phyloP scores from a whole-genome alignment of 441 rosid genomes.

The Adansonia gregorii region DNA sequence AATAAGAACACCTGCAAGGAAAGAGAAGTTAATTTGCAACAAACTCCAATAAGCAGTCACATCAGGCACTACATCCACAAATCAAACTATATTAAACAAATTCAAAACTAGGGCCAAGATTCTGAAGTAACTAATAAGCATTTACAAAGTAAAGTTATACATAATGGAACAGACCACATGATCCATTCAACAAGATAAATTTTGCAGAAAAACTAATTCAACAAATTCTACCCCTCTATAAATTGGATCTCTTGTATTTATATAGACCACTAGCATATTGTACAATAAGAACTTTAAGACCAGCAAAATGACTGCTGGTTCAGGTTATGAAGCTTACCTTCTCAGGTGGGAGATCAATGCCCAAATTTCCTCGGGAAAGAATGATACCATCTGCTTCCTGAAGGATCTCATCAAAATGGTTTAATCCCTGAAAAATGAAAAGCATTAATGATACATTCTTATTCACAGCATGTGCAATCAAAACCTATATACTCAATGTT shows the following conservation, averaged over 20 bases:
- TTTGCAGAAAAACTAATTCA: not conserved
- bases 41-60: not conserved
- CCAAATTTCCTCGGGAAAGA: conserved; percentile 98
- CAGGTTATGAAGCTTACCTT: conserved; percentile 55
- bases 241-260: conserved; percentile 3
- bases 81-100: not conserved
- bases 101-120: not conserved
- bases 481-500: not conserved
- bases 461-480: not conserved
- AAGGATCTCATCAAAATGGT: conserved; percentile 95
- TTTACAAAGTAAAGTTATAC: not conserved
- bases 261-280: not conserved
- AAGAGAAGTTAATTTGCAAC: conserved; percentile 19
- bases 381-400: conserved; percentile 99
- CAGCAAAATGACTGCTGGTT: conserved; percentile 11
- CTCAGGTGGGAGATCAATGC: conserved; percentile 98
- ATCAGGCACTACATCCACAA: not conserved
- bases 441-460: not conserved
- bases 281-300: not conserved
- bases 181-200: not conserved
- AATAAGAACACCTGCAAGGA: conserved; percentile 83
- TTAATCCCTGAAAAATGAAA: conserved; percentile 64
- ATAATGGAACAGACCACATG: not conserved
- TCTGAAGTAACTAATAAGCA: not conserved
- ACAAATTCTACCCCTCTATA: not conserved